phyloP scores from a whole-genome alignment of 2,329 filamentous ascomycete genomes.

The Monosporascus sp. region DNA sequence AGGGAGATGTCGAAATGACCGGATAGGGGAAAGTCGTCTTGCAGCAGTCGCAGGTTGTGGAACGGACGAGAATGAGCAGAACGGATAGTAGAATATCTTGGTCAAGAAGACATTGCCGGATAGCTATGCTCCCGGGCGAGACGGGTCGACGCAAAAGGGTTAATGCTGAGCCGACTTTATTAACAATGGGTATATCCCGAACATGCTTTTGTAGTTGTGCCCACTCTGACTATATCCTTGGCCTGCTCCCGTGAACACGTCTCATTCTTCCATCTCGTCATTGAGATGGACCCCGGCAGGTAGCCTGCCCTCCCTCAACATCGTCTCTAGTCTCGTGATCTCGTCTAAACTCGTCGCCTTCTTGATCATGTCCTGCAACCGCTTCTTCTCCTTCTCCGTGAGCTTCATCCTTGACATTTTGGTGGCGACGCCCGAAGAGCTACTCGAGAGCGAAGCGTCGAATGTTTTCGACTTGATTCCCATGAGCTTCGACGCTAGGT shows the following conservation, averaged over 20 bases:
- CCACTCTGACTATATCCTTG: background rate
- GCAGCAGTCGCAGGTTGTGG: background rate
- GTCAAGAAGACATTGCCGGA: too few species aligned
- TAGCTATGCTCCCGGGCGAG: too few species aligned
- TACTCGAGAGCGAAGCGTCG: slow-evolving; percentile 41
- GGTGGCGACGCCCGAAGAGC: slow-evolving; percentile 42
- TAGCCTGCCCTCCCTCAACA: slow-evolving; percentile 81
- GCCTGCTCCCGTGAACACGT: background rate
- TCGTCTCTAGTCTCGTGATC: slow-evolving; percentile 85
- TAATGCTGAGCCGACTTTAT: slow-evolving; percentile 1
- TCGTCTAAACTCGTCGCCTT: slow-evolving; percentile 86
- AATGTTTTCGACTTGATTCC: slow-evolving; percentile 76
- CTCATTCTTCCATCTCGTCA: slow-evolving; percentile 58
- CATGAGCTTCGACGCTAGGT: slow-evolving; percentile 78
- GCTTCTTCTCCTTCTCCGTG: slow-evolving; percentile 82
- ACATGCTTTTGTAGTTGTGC: background rate
- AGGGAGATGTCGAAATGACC: slow-evolving; percentile 55
- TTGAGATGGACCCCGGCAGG: slow-evolving; percentile 59
- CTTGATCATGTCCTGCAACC: slow-evolving; percentile 79
- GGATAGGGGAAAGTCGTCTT: slow-evolving; percentile 32
- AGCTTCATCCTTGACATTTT: slow-evolving; percentile 76
- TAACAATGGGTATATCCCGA: slow-evolving; percentile 22
- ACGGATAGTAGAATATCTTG: slow-evolving; percentile 4
- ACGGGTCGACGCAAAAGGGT: too few species aligned
- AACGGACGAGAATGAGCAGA: background rate